Base-by-base conservation (phyloP, 257 asterid species). In the Agastache rugosa region DNA sequence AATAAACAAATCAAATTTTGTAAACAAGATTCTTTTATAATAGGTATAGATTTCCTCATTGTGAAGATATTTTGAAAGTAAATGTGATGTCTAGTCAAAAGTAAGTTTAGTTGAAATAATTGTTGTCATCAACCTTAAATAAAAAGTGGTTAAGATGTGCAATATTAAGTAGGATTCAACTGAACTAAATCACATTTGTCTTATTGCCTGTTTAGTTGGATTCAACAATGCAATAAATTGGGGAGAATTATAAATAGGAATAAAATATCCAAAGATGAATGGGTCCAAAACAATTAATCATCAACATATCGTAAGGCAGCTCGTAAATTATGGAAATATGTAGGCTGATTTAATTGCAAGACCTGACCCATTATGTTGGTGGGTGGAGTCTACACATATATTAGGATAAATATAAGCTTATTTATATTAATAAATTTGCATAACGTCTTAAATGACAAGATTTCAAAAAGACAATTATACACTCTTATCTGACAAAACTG, bases 331-430 rank as follows among this genome's bases (percentile, higher is more conserved):
- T 58, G 86, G 75, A 65, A 73, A 65, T 70, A 53, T 86, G 88
- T 76, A 78, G 77, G 83, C 84, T 76, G 58, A 81, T 81, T 68
- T 75, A 79, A 78, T 45, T 67, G 82, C 78, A 55, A 79, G 78
- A 84, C 81, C 80, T 31, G 93, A 83, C 91, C 91, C 93, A 78
- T 61, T 79, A 44, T 87, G 91, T 84, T 90, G 87, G 90, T 83
- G 76, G 85, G 78, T 87, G 80, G 69, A 81, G 80, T 83, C 72
- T 69, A 71, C 81, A 73, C 17, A 8, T 39, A 72, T 64, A 64
- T 45, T 41, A 47, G 44, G 42, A 48, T 61, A 72, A 23, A 35
- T 58, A 10, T 35, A 22, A 65, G 14, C 51, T 63, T 20, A 39
- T 60, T 34, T 16, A 42, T 73, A 75, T 45, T 23, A 47, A 56